These are phyloP conservation scores for Rhexocercosporidium sp. DNA, from an alignment of 2,329 filamentous ascomycete genomes.

Conservation along the genomic window DNA sequence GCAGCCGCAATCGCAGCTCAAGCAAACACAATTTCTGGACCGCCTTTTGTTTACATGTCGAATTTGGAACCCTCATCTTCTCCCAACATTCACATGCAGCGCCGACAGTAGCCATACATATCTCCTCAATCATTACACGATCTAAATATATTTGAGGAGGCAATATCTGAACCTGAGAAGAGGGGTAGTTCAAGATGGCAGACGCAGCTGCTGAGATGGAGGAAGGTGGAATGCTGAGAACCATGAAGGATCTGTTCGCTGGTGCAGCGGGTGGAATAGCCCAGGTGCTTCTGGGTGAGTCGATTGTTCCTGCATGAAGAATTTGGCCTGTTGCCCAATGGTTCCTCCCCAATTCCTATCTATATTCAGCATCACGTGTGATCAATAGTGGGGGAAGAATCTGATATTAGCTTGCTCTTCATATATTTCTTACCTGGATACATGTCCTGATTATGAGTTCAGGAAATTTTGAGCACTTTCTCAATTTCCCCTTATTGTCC, in stretches of 20 bases:
- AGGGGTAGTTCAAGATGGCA: slow-evolving; percentile 36
- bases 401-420: neutral
- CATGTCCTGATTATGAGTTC: neutral
- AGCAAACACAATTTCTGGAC: slow-evolving; percentile 1
- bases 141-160: neutral
- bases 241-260: slow-evolving; percentile 82
- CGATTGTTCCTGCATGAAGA: slow-evolving; percentile 18
- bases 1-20: neutral
- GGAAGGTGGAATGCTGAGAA: slow-evolving; percentile 39
- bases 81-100: neutral
- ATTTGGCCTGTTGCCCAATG: slow-evolving; percentile 10
- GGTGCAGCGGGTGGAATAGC: slow-evolving; percentile 92
- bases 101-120: no score
- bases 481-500: neutral
- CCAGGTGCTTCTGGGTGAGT: slow-evolving; percentile 89
- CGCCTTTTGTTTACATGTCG: slow-evolving; percentile 10
- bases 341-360: slow-evolving; percentile 5
- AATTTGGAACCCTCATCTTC: neutral
- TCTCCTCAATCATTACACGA: neutral
- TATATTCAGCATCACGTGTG: slow-evolving; percentile 20
- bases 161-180: neutral
- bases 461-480: neutral
- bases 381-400: slow-evolving; percentile 13
- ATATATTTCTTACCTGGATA: neutral
- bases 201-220: slow-evolving; percentile 41